A percentile compares a stretch with the other conserved stretches of the same genome.
Evolutionary conservation across 75 land plant species (phyloP).

Genomic region (Azolla pinnata): DNA sequence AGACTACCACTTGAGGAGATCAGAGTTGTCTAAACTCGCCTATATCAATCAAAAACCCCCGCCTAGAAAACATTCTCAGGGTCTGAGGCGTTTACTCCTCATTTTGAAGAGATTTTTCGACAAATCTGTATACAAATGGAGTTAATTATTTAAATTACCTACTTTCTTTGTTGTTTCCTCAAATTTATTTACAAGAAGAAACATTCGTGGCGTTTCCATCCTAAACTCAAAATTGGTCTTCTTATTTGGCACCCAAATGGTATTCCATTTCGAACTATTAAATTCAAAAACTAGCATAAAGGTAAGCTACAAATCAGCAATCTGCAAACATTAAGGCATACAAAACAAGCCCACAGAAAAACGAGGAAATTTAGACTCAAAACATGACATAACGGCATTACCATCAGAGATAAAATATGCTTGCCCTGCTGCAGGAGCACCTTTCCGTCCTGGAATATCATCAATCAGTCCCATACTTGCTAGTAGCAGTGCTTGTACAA

Average conservation of each 20-base stretch:
- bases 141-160: background rate
- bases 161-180: background rate
- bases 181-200: background rate
- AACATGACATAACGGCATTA: slow-evolving; percentile 17
- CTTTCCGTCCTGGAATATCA: slow-evolving; percentile 61
- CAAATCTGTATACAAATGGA: background rate
- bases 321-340: background rate
- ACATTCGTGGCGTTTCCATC: background rate
- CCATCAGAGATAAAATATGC: slow-evolving; percentile 92
- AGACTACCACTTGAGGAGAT: background rate
- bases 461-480: slow-evolving; percentile 95
- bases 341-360: background rate
- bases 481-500: slow-evolving; percentile 68
- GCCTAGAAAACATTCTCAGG: too few relatives aligned
- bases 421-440: slow-evolving; percentile 74
- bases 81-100: too few relatives aligned
- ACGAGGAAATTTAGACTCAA: background rate
- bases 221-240: too few relatives aligned
- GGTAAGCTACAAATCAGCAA: too few relatives aligned
- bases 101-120: too few relatives aligned
- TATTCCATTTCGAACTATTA: too few relatives aligned
- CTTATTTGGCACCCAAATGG: too few relatives aligned
- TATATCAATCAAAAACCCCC: background rate
- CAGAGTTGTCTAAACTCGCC: background rate
- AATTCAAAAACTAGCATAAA: too few relatives aligned